phyloP scores from a whole-genome alignment of 345 rosid species.

The Orychophragmus violaceus region DNA sequence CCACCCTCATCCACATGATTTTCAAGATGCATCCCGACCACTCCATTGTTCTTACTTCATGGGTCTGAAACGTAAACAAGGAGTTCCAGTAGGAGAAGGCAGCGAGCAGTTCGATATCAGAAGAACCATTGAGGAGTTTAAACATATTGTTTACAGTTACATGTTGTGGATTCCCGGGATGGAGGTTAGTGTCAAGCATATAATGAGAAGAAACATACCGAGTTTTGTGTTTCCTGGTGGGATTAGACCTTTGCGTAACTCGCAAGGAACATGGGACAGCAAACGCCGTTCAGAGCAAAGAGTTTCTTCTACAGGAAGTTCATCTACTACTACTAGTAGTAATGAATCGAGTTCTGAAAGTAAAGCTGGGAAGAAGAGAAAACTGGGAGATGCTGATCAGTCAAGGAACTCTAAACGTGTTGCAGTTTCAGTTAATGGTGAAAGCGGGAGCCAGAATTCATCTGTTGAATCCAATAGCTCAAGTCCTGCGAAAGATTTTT shows the following conservation, averaged over 20 bases:
- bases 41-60: slow-evolving; percentile 68
- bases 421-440: slow-evolving; percentile 32
- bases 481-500: slow-evolving; percentile 34
- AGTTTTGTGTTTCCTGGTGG: slow-evolving; percentile 82
- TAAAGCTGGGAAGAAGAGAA: slow-evolving; percentile 59
- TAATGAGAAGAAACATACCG: slow-evolving; percentile 63
- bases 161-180: slow-evolving; percentile 59
- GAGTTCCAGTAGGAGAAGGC: slow-evolving; percentile 61
- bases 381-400: slow-evolving; percentile 42
- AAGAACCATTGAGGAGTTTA: slow-evolving; percentile 82
- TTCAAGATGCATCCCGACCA: slow-evolving; percentile 60
- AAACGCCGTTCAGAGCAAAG: slow-evolving; percentile 44
- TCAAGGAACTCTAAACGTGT: slow-evolving; percentile 26
- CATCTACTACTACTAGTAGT: slow-evolving; percentile 18
- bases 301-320: slow-evolving; percentile 39
- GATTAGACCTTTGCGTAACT: slow-evolving; percentile 55
- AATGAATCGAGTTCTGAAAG: slow-evolving; percentile 45
- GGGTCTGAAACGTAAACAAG: slow-evolving; percentile 96
- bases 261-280: slow-evolving; percentile 66
- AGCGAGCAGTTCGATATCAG: slow-evolving; percentile 71
- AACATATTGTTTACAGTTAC: slow-evolving; percentile 54
- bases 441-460: slow-evolving; percentile 33
- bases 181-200: slow-evolving; percentile 71
- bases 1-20: slow-evolving; percentile 86
- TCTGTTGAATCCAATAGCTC: slow-evolving; percentile 37